Conservation (phyloP, 2,329 filamentous ascomycete genomes). For the Conoideocrella luteorostrata region DNA sequence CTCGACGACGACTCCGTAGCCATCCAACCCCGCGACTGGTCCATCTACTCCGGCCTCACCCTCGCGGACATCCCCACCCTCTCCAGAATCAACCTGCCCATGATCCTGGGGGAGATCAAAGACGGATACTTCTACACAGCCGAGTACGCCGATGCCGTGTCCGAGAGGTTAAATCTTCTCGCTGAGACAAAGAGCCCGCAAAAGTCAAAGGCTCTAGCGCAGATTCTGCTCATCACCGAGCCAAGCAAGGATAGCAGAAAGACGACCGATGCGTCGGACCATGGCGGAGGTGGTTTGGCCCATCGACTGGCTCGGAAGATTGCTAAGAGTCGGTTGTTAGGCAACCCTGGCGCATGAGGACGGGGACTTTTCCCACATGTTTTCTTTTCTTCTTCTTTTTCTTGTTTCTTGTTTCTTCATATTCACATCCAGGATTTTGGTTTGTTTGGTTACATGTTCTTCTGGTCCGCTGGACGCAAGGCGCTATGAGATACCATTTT, state of each 20-base stretch:
- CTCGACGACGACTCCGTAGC: constrained; percentile 19
- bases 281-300: neutral
- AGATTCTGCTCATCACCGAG: constrained; percentile 6
- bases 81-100: constrained; percentile 13
- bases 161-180: constrained; percentile 6
- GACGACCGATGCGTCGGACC: constrained; percentile 1
- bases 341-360: too few species aligned
- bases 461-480: neutral
- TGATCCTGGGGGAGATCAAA: constrained; percentile 10
- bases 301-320: constrained; percentile 3
- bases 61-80: constrained; percentile 11
- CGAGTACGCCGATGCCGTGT: constrained; percentile 8
- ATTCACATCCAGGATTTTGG: too few species aligned
- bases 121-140: constrained; percentile 12
- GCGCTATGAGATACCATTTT: too few species aligned
- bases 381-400: neutral
- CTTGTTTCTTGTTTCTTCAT: neutral
- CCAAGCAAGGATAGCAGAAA: neutral
- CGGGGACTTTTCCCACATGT: neutral
- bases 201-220: constrained; percentile 7
- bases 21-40: constrained; percentile 11
- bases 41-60: constrained; percentile 12
- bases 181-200: neutral
- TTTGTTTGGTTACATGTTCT: too few species aligned
- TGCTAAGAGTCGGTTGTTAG: neutral